Evolutionary conservation across 2,329 filamentous ascomycete species (phyloP), one percentile per base, ranked within the genome.

Genomic region (Calonectria naviculata): DNA sequence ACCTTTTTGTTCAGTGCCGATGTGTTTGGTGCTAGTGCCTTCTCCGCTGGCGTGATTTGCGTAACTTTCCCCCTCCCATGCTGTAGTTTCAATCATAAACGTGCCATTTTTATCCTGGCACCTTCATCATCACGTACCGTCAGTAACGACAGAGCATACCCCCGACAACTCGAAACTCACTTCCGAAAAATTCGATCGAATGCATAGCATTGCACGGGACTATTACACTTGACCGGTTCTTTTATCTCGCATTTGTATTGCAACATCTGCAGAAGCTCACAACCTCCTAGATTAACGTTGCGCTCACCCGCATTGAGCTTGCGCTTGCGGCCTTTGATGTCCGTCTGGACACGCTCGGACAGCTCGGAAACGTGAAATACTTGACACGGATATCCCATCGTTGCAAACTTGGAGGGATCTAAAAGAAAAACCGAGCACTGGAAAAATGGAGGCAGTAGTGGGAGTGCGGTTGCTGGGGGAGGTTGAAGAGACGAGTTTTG

Each of bases 51-150:
- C 54, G 9, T 9, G 28, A 60, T 60, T 38, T 60, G 69, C 56
- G 73, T 73, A 74, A 54, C 74, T 75, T 70, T 78, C 79, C 71
- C 81, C 85, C 81, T 92, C 90, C 90, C 90, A 92, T 49, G 87
- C 85, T 15, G 91, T 92, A 28, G 91, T 93, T 82, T 93, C 91
- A 49, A 91, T 88, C 79, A 85, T 87, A 75, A 92, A 93, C 9
- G 70, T 83, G 5, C 88, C 89, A 17, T 89, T 88, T 75, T 83
- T 86, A 80, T 92, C 90, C 70, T 84, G 83, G 80, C 91, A 79
- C 42, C 73, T 71, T 71, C 31, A 28, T 41, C 19, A 47, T 15
- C 42, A 34, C 49, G 46, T 31, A 36, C 49, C 49, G n/a, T 31
- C 66, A 58, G 49, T 68, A 60, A 54, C 26, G 44, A 68, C 38